phyloP scores from a whole-genome alignment of 345 rosid species.

The Gossypium turneri region DNA sequence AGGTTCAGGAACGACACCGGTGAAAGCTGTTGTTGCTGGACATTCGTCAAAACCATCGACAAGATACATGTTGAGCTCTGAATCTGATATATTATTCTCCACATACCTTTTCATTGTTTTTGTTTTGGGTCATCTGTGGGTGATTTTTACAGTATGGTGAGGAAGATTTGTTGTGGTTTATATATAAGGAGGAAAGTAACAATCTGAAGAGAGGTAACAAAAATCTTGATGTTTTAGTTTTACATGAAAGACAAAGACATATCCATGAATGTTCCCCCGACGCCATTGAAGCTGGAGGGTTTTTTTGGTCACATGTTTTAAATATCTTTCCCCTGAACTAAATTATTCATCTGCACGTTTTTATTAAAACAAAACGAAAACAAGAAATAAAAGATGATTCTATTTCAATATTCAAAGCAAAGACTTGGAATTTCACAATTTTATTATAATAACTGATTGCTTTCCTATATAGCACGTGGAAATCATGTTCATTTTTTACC shows the following conservation, averaged over 20 bases:
- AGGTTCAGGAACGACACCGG: background rate
- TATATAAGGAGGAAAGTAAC: background rate
- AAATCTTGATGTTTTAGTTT: background rate
- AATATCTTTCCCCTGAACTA: too few relatives aligned
- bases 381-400: too few relatives aligned
- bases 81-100: background rate
- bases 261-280: background rate
- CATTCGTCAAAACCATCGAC: constrained; percentile 21
- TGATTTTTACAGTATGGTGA: background rate
- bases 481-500: too few relatives aligned
- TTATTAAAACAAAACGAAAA: too few relatives aligned
- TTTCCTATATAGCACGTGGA: too few relatives aligned
- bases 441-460: too few relatives aligned
- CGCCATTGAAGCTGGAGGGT: background rate
- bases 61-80: constrained; percentile 24
- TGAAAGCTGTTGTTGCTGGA: background rate
- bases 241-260: background rate
- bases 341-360: background rate
- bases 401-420: too few relatives aligned
- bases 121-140: background rate
- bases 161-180: background rate
- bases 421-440: too few relatives aligned
- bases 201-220: too few relatives aligned
- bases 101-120: background rate
- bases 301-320: background rate